Percentiles rank a stretch among this genome's conserved stretches.
Conservation (phyloP, 2,329 filamentous ascomycete genomes). For the Phialophora macrospora region DNA sequence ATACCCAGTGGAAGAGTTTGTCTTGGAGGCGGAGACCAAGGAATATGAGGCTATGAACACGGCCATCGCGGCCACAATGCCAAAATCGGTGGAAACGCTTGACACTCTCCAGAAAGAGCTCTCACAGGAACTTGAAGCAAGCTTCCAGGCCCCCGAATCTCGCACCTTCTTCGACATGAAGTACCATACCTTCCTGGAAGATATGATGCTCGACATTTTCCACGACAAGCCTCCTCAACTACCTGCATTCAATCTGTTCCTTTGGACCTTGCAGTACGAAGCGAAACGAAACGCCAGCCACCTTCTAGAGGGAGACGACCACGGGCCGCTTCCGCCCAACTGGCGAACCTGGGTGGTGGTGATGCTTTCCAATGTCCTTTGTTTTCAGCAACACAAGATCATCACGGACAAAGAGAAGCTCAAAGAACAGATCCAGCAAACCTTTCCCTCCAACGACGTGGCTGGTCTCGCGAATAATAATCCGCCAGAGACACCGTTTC, state of each 20-base stretch:
- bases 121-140: background rate
- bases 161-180: background rate
- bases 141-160: background rate
- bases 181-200: background rate
- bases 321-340: background rate
- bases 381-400: background rate
- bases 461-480: too few relatives aligned
- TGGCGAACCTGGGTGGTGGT: background rate
- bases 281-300: background rate
- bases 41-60: background rate
- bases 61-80: background rate
- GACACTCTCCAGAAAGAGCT: background rate
- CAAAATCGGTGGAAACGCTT: background rate
- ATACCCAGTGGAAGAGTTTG: background rate
- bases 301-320: background rate
- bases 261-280: background rate
- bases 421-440: background rate
- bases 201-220: background rate
- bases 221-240: constrained; percentile 1
- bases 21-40: background rate
- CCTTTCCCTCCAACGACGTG: background rate
- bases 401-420: background rate
- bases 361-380: background rate
- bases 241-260: background rate
- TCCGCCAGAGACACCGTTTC: background rate